These are phyloP conservation scores for Thelonectria olida DNA, from an alignment of 2,329 filamentous ascomycete genomes.

Conservation along the genomic window DNA sequence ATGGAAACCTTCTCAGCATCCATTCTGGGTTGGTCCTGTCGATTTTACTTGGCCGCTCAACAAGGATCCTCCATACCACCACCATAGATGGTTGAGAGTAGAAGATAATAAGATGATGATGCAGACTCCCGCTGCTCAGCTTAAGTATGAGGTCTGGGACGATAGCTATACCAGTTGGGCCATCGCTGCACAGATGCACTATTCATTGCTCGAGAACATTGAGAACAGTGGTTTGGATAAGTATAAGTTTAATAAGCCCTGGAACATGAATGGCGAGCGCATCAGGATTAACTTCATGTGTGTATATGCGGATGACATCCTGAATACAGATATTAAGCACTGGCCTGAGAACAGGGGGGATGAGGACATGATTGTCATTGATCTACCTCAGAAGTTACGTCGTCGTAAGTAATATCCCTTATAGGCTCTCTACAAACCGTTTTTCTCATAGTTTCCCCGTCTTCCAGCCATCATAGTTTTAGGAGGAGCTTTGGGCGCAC, in stretches of 20 bases:
- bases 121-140: conserved; percentile 23
- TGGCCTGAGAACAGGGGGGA: conserved; percentile 10
- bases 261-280: conserved; percentile 27
- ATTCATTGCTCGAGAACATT: conserved; percentile 31
- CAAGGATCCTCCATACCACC: not conserved
- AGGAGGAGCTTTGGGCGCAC: conserved; percentile 24
- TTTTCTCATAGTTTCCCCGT: not conserved
- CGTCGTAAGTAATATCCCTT: conserved; percentile 21
- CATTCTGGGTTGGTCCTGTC: conserved; percentile 21
- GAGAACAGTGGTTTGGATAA: conserved; percentile 25
- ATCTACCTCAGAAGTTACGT: conserved; percentile 22
- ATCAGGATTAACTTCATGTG: conserved; percentile 35
- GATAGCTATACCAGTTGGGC: conserved; percentile 28
- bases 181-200: conserved; percentile 31
- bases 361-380: conserved; percentile 17
- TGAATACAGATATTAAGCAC: conserved; percentile 11
- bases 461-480: conserved; percentile 28
- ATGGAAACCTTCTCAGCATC: conserved; percentile 27
- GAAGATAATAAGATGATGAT: conserved; percentile 13
- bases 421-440: fast-evolving
- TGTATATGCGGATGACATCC: conserved; percentile 27
- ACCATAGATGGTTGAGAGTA: conserved; percentile 26
- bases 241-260: conserved; percentile 29
- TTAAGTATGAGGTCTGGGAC: conserved; percentile 29
- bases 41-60: conserved; percentile 10